Evolutionary conservation across 768 basidiomycete species (phyloP).

Genomic region (Butyriboletus loyo): DNA sequence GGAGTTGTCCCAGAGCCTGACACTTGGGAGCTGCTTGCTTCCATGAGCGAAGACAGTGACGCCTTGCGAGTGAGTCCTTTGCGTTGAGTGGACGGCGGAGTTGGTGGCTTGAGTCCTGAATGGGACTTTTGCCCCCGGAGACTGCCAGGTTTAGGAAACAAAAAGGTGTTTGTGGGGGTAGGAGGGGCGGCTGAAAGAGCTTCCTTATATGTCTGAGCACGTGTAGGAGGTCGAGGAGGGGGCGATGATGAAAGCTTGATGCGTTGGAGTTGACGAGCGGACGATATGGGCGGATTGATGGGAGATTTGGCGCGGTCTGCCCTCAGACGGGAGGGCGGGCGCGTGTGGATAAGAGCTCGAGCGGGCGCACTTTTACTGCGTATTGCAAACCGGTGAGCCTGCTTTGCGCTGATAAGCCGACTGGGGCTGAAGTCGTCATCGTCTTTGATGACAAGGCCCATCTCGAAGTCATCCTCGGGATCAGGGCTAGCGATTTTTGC

Average conservation of each 20-base stretch:
- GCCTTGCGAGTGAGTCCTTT: constrained; percentile 67
- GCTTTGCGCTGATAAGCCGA: constrained; percentile 53
- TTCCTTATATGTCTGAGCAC: constrained; percentile 59
- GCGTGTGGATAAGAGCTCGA: constrained; percentile 43
- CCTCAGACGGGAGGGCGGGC: constrained; percentile 64
- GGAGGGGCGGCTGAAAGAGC: constrained; percentile 50
- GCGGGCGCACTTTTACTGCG: constrained; percentile 64
- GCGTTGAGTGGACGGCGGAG: constrained; percentile 61
- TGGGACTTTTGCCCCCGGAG: constrained; percentile 84
- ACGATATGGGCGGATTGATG: constrained; percentile 64
- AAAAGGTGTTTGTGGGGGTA: constrained; percentile 52
- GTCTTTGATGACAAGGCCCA: constrained; percentile 79
- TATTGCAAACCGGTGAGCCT: constrained; percentile 41
- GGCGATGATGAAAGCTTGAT: constrained; percentile 69
- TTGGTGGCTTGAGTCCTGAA: constrained; percentile 73
- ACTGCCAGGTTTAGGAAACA: constrained; percentile 67
- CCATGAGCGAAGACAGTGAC: constrained; percentile 72
- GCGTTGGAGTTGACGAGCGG: constrained; percentile 64
- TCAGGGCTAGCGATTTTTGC: constrained; percentile 56
- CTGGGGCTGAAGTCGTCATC: constrained; percentile 82
- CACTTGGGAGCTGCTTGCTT: constrained; percentile 53
- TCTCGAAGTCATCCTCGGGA: constrained; percentile 83
- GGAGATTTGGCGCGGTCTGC: constrained; percentile 72
- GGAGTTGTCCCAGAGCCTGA: constrained; percentile 47
- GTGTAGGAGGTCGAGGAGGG: constrained; percentile 49